phyloP scores from a whole-genome alignment of 139 green algal species.

The Micromonas pusilla region DNA sequence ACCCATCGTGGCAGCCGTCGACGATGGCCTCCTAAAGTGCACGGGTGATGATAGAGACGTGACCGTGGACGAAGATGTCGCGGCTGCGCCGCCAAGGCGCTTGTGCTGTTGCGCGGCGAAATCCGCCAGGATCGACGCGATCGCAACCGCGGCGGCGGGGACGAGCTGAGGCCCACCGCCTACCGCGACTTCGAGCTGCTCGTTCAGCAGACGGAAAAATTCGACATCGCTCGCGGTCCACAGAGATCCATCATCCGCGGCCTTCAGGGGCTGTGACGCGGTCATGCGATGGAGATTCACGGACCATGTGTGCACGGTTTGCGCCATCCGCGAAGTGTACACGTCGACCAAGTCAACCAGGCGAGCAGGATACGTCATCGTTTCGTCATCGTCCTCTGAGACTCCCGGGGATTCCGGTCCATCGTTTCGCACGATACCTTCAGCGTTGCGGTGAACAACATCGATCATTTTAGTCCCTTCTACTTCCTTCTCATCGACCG shows the following conservation, averaged over 20 bases:
- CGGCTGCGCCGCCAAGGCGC: neutral
- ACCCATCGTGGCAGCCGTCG: neutral
- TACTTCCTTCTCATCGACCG: neutral
- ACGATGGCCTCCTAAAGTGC: neutral
- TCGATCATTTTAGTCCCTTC: neutral
- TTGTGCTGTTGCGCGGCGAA: neutral
- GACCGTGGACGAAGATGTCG: no score
- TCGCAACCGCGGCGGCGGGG: neutral
- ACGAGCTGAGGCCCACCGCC: neutral
- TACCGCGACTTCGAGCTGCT: neutral
- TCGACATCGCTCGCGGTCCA: constrained; percentile 12
- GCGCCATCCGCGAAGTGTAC: neutral
- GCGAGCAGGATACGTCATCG: constrained; percentile 2
- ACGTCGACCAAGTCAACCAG: neutral
- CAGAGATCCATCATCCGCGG: neutral
- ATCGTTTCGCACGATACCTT: no score
- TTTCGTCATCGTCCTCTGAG: neutral
- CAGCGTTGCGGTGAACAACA: no score
- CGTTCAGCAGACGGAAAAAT: constrained; percentile 6
- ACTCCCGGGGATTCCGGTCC: no score
- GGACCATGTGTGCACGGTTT: neutral
- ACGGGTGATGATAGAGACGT: neutral
- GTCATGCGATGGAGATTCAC: neutral
- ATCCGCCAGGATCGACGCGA: neutral
- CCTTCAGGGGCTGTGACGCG: neutral